Percentiles rank a stretch among this genome's conserved stretches.
Conservation (phyloP, 2,329 filamentous ascomycete species). For the Incumbomyces delicatus region DNA sequence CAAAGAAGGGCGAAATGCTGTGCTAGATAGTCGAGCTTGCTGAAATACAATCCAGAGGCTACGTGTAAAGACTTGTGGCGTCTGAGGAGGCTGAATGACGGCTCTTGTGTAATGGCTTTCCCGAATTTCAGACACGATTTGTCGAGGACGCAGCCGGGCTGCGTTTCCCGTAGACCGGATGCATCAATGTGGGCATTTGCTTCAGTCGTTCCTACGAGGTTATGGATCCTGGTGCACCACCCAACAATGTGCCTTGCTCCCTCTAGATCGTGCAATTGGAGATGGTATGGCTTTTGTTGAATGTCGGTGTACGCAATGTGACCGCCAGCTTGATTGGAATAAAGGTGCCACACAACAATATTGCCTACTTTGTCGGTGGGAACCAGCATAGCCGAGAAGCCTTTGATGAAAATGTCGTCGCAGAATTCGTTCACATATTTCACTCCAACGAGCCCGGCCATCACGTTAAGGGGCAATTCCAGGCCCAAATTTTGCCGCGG, state of each 20-base stretch:
- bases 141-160: conserved; percentile 6
- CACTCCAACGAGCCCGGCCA: conserved; percentile 18
- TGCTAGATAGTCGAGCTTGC: neutral
- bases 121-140: neutral
- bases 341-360: conserved; percentile 26
- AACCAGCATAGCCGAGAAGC: conserved; percentile 27
- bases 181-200: neutral
- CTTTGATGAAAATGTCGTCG: conserved; percentile 25
- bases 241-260: conserved; percentile 26
- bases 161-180: neutral
- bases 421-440: conserved; percentile 20
- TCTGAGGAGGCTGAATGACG: neutral
- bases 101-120: neutral
- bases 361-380: conserved; percentile 16
- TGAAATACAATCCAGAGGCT: neutral
- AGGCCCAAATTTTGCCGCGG: conserved; percentile 19
- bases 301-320: conserved; percentile 21
- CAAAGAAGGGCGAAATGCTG: neutral
- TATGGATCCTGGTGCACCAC: conserved; percentile 21
- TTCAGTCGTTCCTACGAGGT: neutral
- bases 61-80: neutral
- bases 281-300: conserved; percentile 9
- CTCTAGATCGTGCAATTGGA: conserved; percentile 8
- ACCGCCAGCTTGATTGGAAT: conserved; percentile 17
- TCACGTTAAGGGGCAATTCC: conserved; percentile 26